These are phyloP conservation scores for Trichoderma koningii DNA, from an alignment of 2,329 filamentous ascomycete species.

Conservation along the genomic window DNA sequence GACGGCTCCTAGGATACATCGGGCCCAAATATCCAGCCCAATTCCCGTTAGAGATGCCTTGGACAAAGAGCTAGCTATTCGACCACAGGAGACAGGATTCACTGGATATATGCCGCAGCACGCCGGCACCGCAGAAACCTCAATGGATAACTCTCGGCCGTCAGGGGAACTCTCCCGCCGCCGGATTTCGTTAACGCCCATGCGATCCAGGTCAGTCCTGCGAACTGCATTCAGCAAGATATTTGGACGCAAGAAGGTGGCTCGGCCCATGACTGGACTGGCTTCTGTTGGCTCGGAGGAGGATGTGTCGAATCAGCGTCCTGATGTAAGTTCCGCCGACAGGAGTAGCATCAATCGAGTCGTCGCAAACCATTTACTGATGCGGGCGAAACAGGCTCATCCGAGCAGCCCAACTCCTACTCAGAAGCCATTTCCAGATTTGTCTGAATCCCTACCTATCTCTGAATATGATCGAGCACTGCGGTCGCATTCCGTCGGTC, in stretches of 20 bases:
- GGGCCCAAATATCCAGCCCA: constrained; percentile 62
- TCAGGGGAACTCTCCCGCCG: constrained; percentile 8
- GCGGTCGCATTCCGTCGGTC: constrained; percentile 62
- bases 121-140: not conserved
- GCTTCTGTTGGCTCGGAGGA: constrained; percentile 18
- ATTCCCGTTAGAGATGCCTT: constrained; percentile 55
- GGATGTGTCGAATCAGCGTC: constrained; percentile 41
- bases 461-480: constrained; percentile 63
- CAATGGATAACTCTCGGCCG: constrained; percentile 15
- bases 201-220: constrained; percentile 53
- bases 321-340: constrained; percentile 48
- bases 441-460: constrained; percentile 60
- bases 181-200: constrained; percentile 17
- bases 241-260: constrained; percentile 61
- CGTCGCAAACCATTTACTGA: constrained; percentile 9
- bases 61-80: constrained; percentile 59
- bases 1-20: constrained; percentile 47
- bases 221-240: constrained; percentile 58
- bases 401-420: constrained; percentile 46
- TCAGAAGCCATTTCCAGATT: constrained; percentile 48
- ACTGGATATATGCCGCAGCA: not conserved
- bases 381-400: constrained; percentile 31
- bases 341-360: no score
- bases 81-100: not conserved
- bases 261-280: constrained; percentile 29